These are phyloP conservation scores for Thielaviopsis musarum DNA, from an alignment of 2,329 filamentous ascomycete species.

Conservation along the genomic window DNA sequence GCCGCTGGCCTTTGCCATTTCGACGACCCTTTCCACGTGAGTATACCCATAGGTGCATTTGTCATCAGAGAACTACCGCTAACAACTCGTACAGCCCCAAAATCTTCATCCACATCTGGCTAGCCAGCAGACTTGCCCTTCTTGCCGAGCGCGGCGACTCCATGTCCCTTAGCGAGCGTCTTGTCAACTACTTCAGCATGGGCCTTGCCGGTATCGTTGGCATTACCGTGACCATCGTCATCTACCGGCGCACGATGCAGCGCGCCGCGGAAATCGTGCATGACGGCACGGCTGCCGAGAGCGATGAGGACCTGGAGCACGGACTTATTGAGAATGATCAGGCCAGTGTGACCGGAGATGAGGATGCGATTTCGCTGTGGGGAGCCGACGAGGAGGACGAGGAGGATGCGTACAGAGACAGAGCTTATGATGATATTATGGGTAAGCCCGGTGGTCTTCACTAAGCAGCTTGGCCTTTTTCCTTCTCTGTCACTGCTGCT, in stretches of 20 bases:
- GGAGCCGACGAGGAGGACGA: constrained; percentile 23
- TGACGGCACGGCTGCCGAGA: constrained; percentile 19
- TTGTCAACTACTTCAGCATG: constrained; percentile 73
- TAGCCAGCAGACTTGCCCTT: constrained; percentile 65
- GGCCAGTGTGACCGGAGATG: constrained; percentile 39
- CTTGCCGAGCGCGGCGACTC: constrained; percentile 70
- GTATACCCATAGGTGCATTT: constrained; percentile 12
- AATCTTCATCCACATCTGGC: constrained; percentile 79
- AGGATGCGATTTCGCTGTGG: constrained; percentile 44
- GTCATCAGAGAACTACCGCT: too few species aligned
- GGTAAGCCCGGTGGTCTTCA: constrained; percentile 9
- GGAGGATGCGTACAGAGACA: constrained; percentile 12
- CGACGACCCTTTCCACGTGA: constrained; percentile 59
- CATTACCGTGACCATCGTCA: constrained; percentile 60
- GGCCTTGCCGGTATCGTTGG: constrained; percentile 54
- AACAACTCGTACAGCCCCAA: constrained; percentile 43
- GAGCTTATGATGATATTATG: constrained; percentile 10
- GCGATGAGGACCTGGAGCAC: constrained; percentile 26
- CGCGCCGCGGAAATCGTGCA: constrained; percentile 40
- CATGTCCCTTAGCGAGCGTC: constrained; percentile 65
- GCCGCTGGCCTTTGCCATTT: constrained; percentile 57
- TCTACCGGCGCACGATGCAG: constrained; percentile 58
- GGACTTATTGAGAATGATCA: constrained; percentile 30
- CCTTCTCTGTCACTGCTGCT: too few species aligned
- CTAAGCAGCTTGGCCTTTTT: background rate